phyloP scores from a whole-genome alignment of 169 alveolate species.

The Eimeria mitis region DNA sequence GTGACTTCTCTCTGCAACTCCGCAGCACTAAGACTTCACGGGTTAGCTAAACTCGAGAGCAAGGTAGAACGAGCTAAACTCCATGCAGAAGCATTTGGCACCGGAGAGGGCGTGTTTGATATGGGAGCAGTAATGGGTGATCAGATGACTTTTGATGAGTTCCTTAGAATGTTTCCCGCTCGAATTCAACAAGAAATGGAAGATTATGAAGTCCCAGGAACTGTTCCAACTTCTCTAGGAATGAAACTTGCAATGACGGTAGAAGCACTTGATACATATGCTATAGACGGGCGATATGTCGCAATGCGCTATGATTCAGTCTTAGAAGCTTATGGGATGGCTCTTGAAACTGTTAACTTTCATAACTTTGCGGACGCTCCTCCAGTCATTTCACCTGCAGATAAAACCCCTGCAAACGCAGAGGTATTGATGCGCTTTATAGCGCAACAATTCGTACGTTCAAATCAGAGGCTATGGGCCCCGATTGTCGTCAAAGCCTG shows the following conservation, averaged over 20 bases:
- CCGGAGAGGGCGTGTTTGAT: neutral
- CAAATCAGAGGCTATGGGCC: neutral
- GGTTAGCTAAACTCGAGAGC: neutral
- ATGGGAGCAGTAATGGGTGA: neutral
- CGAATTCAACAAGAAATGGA: neutral
- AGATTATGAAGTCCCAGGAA: neutral
- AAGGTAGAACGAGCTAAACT: neutral
- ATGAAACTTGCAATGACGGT: neutral
- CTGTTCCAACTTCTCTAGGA: neutral
- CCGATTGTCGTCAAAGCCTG: neutral
- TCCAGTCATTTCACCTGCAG: neutral
- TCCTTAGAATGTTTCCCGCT: neutral
- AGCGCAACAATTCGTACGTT: neutral
- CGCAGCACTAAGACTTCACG: neutral
- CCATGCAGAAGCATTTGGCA: neutral
- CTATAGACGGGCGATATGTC: neutral
- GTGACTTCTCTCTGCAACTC: neutral
- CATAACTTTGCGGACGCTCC: neutral
- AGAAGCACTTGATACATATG: neutral
- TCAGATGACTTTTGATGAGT: neutral
- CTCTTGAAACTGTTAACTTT: neutral
- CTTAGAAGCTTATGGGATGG: neutral
- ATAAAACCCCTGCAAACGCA: neutral
- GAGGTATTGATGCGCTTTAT: neutral
- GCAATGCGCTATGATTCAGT: neutral